Conservation (phyloP, 345 rosid genomes). For the Pugionium dolabratum region DNA sequence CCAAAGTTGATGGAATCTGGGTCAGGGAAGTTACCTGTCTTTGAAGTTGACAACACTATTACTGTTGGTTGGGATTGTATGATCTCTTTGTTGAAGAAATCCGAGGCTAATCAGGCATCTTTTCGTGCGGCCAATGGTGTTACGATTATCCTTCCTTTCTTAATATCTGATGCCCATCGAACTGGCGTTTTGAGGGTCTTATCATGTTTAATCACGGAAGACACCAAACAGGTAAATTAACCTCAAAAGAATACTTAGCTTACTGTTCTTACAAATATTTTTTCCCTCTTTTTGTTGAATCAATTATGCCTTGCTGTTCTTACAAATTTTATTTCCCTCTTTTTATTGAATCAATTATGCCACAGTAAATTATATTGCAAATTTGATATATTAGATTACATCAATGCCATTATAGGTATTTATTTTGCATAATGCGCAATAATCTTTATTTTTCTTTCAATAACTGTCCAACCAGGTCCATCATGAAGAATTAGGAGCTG, state of each 20-base stretch:
- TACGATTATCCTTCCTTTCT: slow-evolving; percentile 70
- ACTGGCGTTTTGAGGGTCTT: slow-evolving; percentile 76
- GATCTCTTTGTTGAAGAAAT: slow-evolving; percentile 82
- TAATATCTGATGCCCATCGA: slow-evolving; percentile 76
- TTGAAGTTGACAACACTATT: slow-evolving; percentile 75
- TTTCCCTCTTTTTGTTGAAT: slow-evolving; percentile 26
- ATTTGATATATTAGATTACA: slow-evolving; percentile 13
- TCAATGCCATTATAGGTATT: slow-evolving; percentile 11
- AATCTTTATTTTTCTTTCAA: slow-evolving; percentile 26
- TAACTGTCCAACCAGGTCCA: slow-evolving; percentile 56
- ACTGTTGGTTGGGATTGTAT: slow-evolving; percentile 92
- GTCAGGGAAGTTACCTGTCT: slow-evolving; percentile 66
- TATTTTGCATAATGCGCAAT: slow-evolving; percentile 4
- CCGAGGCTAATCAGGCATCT: slow-evolving; percentile 75
- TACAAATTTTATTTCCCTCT: slow-evolving; percentile 9
- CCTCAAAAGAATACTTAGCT: slow-evolving; percentile 4
- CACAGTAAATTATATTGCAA: not conserved
- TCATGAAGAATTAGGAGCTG: slow-evolving; percentile 79
- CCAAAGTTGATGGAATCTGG: slow-evolving; percentile 82
- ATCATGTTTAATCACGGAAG: slow-evolving; percentile 92
- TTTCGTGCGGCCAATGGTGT: slow-evolving; percentile 86
- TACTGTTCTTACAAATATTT: slow-evolving; percentile 4
- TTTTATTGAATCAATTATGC: not conserved
- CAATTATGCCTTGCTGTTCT: not conserved
- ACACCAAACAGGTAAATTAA: slow-evolving; percentile 60